Evolutionary conservation across 108 stramenopile species (phyloP).

Genomic region (Pseudonitzschia pungens): DNA sequence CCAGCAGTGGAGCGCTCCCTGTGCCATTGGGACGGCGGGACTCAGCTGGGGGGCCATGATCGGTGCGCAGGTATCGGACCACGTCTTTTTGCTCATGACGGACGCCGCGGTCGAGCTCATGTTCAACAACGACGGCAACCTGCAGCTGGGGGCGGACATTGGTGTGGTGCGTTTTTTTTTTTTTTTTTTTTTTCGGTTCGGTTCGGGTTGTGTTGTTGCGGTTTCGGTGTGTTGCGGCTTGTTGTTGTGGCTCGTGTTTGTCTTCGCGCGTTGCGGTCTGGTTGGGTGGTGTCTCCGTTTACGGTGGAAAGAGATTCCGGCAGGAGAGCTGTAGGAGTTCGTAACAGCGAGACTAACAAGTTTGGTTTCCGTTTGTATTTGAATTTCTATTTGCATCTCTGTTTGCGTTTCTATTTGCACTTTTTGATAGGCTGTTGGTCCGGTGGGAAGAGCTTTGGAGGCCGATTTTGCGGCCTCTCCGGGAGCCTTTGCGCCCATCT

Average conservation of each 20-base stretch:
- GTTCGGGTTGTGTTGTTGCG: background rate
- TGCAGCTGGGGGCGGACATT: conserved; percentile 94
- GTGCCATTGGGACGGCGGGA: conserved; percentile 84
- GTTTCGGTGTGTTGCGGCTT: background rate
- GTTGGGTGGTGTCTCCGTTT: too few species aligned
- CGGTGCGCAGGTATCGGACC: conserved; percentile 86
- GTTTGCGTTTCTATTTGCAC: too few species aligned
- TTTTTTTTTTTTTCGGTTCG: background rate
- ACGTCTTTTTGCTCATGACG: conserved; percentile 93
- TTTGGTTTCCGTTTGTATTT: too few species aligned
- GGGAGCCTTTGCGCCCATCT: conserved; percentile 78
- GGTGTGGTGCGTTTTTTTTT: conserved; percentile 54
- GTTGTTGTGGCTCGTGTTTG: too few species aligned
- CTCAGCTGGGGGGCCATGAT: conserved; percentile 85
- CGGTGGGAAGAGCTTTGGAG: conserved; percentile 88
- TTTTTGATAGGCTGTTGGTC: conserved; percentile 65
- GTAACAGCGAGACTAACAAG: too few species aligned
- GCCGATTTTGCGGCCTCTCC: conserved; percentile 77
- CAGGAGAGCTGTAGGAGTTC: too few species aligned
- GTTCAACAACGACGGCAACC: conserved; percentile 61
- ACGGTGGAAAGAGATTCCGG: too few species aligned
- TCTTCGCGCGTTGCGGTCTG: too few species aligned
- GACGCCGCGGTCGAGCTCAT: conserved; percentile 88
- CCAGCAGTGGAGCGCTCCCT: conserved; percentile 82
- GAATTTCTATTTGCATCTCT: too few species aligned